A percentile compares a stretch with the other conserved stretches of the same genome.
Conservation (phyloP, 108 stramenopile genomes). For the Cyclotella sp. region DNA sequence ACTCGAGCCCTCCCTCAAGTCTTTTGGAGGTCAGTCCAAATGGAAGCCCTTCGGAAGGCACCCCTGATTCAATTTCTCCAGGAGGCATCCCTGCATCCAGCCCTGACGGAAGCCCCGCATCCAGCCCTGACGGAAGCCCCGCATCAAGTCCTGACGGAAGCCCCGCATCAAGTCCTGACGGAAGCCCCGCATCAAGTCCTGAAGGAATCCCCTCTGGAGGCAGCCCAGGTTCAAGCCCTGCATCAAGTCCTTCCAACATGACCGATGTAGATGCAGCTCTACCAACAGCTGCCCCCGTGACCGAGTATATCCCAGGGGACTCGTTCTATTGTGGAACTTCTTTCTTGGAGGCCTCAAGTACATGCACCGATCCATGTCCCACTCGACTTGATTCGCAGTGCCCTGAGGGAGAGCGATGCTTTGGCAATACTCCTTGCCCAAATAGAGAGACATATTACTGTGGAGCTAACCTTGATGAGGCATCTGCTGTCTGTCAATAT, state of each 20-base stretch:
- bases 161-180: background rate
- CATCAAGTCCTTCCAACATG: slow-evolving; percentile 11
- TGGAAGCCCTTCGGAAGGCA: background rate
- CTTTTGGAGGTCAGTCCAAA: background rate
- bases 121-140: too few relatives aligned
- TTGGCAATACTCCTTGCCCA: slow-evolving; percentile 53
- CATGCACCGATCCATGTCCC: slow-evolving; percentile 52
- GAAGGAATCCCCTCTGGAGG: background rate
- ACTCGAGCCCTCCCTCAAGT: background rate
- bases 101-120: too few relatives aligned
- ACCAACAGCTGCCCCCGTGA: slow-evolving; percentile 26
- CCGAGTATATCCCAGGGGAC: slow-evolving; percentile 48
- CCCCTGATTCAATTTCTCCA: too few relatives aligned
- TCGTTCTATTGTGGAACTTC: slow-evolving; percentile 53
- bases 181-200: slow-evolving; percentile 11
- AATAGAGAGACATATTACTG: slow-evolving; percentile 52
- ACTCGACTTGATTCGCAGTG: slow-evolving; percentile 46
- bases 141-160: background rate
- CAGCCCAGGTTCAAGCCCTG: slow-evolving; percentile 7
- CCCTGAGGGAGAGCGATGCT: slow-evolving; percentile 48
- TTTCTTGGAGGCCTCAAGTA: slow-evolving; percentile 46
- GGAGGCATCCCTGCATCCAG: too few relatives aligned
- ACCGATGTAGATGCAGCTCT: background rate
- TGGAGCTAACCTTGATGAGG: slow-evolving; percentile 49
- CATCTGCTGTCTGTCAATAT: slow-evolving; percentile 42